phyloP scores from a whole-genome alignment of 371 early-diverging fungal species.

The Apophysomyces ossiformis region DNA sequence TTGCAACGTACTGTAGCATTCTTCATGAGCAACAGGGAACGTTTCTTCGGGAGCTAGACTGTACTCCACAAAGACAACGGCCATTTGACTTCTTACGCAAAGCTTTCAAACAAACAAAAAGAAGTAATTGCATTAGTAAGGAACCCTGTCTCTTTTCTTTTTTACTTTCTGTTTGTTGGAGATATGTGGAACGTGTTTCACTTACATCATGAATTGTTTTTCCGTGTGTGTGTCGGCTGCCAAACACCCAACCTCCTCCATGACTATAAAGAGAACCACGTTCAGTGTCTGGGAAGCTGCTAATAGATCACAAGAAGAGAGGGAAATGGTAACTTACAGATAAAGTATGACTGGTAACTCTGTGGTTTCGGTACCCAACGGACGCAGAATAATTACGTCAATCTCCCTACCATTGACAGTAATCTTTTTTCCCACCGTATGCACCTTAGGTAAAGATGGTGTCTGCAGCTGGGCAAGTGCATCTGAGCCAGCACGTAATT shows the following conservation, averaged over 20 bases:
- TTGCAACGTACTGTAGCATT: conserved; percentile 25
- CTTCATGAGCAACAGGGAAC: conserved; percentile 32
- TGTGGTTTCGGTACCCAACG: conserved; percentile 20
- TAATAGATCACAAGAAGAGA: too few species aligned
- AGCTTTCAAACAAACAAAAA: not conserved
- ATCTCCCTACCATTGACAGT: not conserved
- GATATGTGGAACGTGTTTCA: not conserved
- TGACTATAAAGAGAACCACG: conserved; percentile 8
- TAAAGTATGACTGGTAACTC: conserved; percentile 24
- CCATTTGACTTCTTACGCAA: not conserved
- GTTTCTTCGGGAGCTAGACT: conserved; percentile 27
- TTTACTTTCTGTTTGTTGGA: not conserved
- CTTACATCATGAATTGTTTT: conserved; percentile 24
- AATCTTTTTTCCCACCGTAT: not conserved
- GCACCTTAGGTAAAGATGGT: conserved; percentile 8
- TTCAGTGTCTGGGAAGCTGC: too few species aligned
- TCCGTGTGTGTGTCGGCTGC: conserved; percentile 21
- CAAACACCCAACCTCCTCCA: conserved; percentile 30
- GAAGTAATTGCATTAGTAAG: not conserved
- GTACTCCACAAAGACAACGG: conserved; percentile 26
- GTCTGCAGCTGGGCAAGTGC: too few species aligned
- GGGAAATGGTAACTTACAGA: conserved; percentile 6
- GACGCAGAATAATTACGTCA: conserved; percentile 16
- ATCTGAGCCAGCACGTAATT: too few species aligned
- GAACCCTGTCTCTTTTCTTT: not conserved